These are phyloP conservation scores for Colletotrichum abscissum DNA, from an alignment of 2,329 filamentous ascomycete genomes.

Conservation along the genomic window DNA sequence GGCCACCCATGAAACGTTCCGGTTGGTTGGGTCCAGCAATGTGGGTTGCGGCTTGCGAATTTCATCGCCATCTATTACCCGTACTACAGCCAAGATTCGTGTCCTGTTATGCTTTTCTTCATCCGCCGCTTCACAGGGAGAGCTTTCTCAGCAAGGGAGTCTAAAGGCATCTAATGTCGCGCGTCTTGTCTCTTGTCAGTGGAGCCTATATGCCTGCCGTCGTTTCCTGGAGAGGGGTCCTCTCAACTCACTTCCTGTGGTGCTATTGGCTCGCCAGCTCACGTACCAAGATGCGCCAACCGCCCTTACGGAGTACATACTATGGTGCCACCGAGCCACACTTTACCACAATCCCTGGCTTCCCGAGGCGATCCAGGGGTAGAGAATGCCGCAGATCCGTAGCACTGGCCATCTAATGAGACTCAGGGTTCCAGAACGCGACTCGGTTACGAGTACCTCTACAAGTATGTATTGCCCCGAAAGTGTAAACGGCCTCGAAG, in stretches of 20 bases:
- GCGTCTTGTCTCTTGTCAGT: background rate
- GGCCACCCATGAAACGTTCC: background rate
- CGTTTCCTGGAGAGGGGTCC: no score
- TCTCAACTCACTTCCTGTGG: background rate
- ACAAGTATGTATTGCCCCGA: background rate
- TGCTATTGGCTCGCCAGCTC: background rate
- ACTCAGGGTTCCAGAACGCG: background rate
- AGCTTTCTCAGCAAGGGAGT: background rate
- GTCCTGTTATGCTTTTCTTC: background rate
- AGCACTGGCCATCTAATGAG: conserved; percentile 1
- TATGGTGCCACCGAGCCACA: background rate
- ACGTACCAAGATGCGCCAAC: background rate
- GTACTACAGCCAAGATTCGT: background rate
- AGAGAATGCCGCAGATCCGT: conserved; percentile 3
- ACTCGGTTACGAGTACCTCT: background rate
- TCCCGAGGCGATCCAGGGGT: background rate
- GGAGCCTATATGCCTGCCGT: background rate
- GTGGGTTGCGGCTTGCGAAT: background rate
- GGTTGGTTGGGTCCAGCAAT: background rate
- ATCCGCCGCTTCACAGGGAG: no score
- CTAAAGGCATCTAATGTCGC: background rate
- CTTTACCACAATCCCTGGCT: background rate
- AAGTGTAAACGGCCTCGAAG: background rate
- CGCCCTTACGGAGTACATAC: background rate
- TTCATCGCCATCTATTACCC: background rate